These are phyloP conservation scores for Viridothelium virens DNA, from an alignment of 495 filamentous ascomycete genomes.

Conservation along the genomic window DNA sequence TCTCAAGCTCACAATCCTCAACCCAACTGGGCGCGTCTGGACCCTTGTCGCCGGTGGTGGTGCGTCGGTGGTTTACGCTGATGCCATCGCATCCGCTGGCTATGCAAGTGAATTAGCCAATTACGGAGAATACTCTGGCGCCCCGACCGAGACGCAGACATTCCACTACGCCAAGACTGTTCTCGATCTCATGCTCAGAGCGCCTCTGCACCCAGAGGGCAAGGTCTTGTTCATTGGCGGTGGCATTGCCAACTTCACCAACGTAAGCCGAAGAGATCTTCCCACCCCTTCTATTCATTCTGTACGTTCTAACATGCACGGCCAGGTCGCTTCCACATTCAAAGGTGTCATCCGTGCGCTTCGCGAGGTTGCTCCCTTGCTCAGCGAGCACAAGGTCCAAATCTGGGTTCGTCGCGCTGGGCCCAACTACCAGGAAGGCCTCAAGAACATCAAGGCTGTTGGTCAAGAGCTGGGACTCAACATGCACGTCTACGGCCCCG, in stretches of 20 bases:
- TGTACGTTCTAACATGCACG: not conserved
- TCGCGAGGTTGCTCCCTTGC: constrained; percentile 74
- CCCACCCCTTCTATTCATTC: not conserved
- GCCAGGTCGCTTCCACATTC: constrained; percentile 87
- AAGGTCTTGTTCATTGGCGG: constrained; percentile 99
- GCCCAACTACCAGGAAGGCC: constrained; percentile 98
- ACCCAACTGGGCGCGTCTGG: constrained; percentile 87
- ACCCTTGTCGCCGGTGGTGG: constrained; percentile 98
- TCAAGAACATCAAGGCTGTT: constrained; percentile 98
- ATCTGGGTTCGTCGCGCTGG: constrained; percentile 99
- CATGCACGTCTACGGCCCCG: constrained; percentile 95
- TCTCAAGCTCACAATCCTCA: constrained; percentile 94
- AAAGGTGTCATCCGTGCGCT: constrained; percentile 98
- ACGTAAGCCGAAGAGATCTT: constrained; percentile 36
- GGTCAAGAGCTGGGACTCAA: constrained; percentile 85
- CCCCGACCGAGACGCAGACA: constrained; percentile 94
- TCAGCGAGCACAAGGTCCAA: constrained; percentile 94
- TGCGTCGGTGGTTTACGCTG: constrained; percentile 98
- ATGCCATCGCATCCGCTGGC: constrained; percentile 94
- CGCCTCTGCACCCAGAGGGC: constrained; percentile 75
- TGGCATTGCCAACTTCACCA: constrained; percentile 99
- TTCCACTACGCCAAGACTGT: constrained; percentile 97
- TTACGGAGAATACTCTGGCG: constrained; percentile 99
- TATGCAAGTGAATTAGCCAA: constrained; percentile 96
- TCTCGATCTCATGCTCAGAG: constrained; percentile 93